phyloP scores from a whole-genome alignment of 768 basidiomycete species.

The Saitozyma sp. region DNA sequence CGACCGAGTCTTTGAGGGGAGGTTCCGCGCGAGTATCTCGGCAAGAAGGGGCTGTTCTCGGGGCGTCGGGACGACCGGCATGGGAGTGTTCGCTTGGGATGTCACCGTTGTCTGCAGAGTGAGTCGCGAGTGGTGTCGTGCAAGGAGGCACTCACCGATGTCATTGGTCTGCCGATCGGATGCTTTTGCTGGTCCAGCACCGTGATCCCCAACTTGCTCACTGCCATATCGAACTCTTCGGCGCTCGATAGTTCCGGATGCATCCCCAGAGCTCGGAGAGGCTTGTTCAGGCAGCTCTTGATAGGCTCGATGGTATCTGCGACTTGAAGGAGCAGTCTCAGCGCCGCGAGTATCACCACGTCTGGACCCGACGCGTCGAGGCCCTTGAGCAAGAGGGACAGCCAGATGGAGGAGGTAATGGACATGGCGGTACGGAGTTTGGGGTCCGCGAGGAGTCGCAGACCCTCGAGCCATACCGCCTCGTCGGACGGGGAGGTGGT shows the following conservation, averaged over 20 bases:
- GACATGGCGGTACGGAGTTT: conserved; percentile 30
- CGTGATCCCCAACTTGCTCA: conserved; percentile 13
- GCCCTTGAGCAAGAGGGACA: conserved; percentile 38
- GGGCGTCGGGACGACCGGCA: background rate
- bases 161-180: conserved; percentile 9
- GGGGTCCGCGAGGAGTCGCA: conserved; percentile 28
- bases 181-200: conserved; percentile 15
- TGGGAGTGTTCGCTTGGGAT: conserved; percentile 11
- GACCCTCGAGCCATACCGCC: conserved; percentile 39
- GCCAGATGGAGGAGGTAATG: conserved; percentile 42
- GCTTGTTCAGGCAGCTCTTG: conserved; percentile 42
- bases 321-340: conserved; percentile 22
- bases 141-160: conserved; percentile 1
- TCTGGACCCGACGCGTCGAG: conserved; percentile 25
- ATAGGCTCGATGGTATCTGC: conserved; percentile 34
- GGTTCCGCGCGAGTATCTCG: conserved; percentile 34
- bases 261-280: conserved; percentile 26
- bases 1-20: conserved; percentile 23
- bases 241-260: conserved; percentile 5
- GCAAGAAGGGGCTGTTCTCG: conserved; percentile 32
- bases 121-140: background rate
- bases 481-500: conserved; percentile 32
- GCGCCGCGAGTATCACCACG: conserved; percentile 26
- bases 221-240: conserved; percentile 17
- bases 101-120: background rate